These are phyloP conservation scores for Boletus semigastroideus DNA, from an alignment of 1,284 basidiomycete genomes.

Conservation along the genomic window DNA sequence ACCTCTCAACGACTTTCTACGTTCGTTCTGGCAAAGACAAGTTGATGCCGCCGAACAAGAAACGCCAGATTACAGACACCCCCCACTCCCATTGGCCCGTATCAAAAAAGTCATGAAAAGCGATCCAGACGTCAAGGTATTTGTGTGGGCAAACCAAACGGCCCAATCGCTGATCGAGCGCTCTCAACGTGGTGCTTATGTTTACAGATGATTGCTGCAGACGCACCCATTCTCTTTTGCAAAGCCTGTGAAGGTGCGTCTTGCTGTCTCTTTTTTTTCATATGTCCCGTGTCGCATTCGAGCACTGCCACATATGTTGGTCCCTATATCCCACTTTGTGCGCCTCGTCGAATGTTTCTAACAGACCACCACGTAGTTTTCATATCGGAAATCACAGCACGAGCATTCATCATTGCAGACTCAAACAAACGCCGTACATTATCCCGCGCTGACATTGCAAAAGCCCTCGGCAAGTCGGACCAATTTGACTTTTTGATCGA, in stretches of 20 bases:
- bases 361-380: slow-evolving; percentile 61
- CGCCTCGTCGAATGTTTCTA: not conserved
- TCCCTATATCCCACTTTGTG: not conserved
- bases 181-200: not conserved
- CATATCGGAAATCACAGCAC: slow-evolving; percentile 90
- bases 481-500: slow-evolving; percentile 94
- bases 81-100: slow-evolving; percentile 83
- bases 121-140: slow-evolving; percentile 91
- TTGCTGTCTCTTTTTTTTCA: not conserved
- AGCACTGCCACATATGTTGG: slow-evolving; percentile 3
- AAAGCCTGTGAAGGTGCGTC: slow-evolving; percentile 92
- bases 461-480: slow-evolving; percentile 86
- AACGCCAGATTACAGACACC: slow-evolving; percentile 82
- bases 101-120: slow-evolving; percentile 99
- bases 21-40: slow-evolving; percentile 83
- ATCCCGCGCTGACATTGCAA: slow-evolving; percentile 87
- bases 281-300: not conserved
- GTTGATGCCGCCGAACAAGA: slow-evolving; percentile 79
- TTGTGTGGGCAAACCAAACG: not conserved
- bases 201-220: slow-evolving; percentile 89
- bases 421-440: slow-evolving; percentile 90
- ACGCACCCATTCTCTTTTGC: slow-evolving; percentile 92
- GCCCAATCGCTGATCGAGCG: not conserved
- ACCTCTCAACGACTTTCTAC: slow-evolving; percentile 72
- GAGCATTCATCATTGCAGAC: slow-evolving; percentile 92